Evolutionary conservation across 805 yeast genomes (phyloP), one percentile per base, ranked within the genome.

Genomic region (Wickerhamomyces sydowiorum): DNA sequence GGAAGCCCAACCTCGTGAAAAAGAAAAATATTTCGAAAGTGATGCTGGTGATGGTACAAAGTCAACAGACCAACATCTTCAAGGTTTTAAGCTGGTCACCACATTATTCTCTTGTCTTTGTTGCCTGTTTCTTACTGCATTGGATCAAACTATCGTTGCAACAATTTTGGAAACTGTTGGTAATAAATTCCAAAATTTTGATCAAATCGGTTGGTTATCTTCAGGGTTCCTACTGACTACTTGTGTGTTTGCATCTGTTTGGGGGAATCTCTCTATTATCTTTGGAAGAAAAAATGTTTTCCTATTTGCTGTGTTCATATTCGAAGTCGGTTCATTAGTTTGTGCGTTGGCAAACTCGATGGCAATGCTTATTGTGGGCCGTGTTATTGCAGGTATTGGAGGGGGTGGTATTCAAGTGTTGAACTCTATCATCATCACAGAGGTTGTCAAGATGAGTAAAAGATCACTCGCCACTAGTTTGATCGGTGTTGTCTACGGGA

Each of bases 311-410:
- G 61, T 82, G 3, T 49, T 70, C 1, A 40, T 83, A 2, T 82
- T 82, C 53, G 80, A 78, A 53, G 59, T 72, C 4, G 90, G 90
- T 1, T 79, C 86, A 1, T 62, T 81, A 41, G 60, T 82, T 6
- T 64, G 75, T 42, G 90, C 85, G 1, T 48, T 75, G 5, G 61
- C 87, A 1, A 57, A 52, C 17, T 65, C 69, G 27, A 80, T 84
- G 78, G 64, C 70, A 41, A 73, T 75, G 70, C 59, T 85, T 37
- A 80, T 84, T 45, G 87, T 80, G 3, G 90, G 88, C 1, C 70
- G 95, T 51, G 81, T 77, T 7, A 62, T 84, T 18, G 78, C 79
- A 40, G 93, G 93, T 39, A 54, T 78, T 27, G 91, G 90, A 14
- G 88, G 81, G 9, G 82, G 86, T 29, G 85, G 85, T 21, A 70